Conservation (phyloP, 169 alveolate species). For the Neospora caninum region DNA sequence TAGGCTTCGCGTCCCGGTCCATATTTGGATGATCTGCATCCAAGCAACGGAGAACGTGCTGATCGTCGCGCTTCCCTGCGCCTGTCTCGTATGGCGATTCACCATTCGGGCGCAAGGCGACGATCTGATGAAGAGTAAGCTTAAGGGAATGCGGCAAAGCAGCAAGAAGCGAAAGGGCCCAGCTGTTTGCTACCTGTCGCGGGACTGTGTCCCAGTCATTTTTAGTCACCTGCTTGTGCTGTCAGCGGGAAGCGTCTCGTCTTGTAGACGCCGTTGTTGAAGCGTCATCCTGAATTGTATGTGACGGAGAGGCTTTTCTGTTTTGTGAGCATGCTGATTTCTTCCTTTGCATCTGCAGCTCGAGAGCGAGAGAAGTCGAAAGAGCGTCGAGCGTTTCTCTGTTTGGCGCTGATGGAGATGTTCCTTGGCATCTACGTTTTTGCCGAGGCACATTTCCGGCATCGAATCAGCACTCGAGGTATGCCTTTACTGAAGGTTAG, state of each 20-base stretch:
- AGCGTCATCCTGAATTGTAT: too few relatives aligned
- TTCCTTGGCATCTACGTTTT: constrained; percentile 1
- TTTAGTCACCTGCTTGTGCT: too few relatives aligned
- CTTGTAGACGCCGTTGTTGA: too few relatives aligned
- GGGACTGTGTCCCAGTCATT: too few relatives aligned
- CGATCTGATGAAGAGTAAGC: background rate
- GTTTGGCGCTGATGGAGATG: background rate
- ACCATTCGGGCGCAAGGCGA: background rate
- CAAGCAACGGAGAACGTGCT: constrained; percentile 6
- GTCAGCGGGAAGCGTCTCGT: too few relatives aligned
- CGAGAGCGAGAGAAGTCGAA: background rate
- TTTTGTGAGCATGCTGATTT: too few relatives aligned
- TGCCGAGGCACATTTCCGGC: background rate
- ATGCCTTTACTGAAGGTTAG: background rate
- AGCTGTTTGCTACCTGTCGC: too few relatives aligned
- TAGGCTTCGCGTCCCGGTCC: background rate
- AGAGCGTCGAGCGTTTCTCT: background rate
- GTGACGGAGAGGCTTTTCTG: too few relatives aligned
- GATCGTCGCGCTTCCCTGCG: background rate
- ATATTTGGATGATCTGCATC: constrained; percentile 19
- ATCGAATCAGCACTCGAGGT: constrained; percentile 5
- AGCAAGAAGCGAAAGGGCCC: background rate
- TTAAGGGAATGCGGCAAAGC: background rate
- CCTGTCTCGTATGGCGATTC: background rate
- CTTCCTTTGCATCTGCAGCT: background rate